Evolutionary conservation across 1,284 basidiomycete genomes (phyloP), one percentile per base, ranked within the genome.

Genomic region (Ceratobasidium sp.): DNA sequence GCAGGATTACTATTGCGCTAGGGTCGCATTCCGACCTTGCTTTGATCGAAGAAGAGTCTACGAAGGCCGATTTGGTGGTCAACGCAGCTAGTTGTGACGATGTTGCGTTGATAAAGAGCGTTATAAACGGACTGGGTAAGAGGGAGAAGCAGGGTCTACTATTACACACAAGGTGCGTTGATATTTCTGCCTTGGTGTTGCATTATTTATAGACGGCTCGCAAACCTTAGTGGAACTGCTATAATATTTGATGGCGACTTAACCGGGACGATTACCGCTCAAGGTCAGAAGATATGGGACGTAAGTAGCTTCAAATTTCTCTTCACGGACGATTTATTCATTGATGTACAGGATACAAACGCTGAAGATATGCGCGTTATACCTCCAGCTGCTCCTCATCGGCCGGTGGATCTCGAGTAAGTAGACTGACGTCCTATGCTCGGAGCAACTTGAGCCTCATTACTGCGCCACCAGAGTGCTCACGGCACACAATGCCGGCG

Each of bases 61-160:
- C 73, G 10, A 63, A 55, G 20, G 80, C 81, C 4, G 82, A 82
- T 56, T 71, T 82, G 42, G 79, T 81, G 0, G 2, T 82, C 66
- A 82, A 82, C 64, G 20, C 70, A 23, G 81, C 64, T 18, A 79
- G 80, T 58, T 53, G 73, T 9, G 82, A 82, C 44, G 77, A 81
- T 44, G 40, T 79, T 0, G 53, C n/a, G 23, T 77, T 82, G 69
- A 75, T 46, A 15, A 60, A 73, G n/a, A 78, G 81, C 7, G 77
- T 82, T 40, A 53, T 81, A 9, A 49, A 42, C 18, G 64, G 64
- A 6, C 28, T 67, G 26, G 44, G 10, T 15, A 67, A 67, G n/a
- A 49, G 64, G 44, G 64, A 67, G n/a, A 49, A 67, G 46, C 49
- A 51, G 44, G 64, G 64, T 67, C 15, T 67, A 4, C 46, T 67